Base-by-base conservation (phyloP, 169 alveolate genomes). In the Plasmodium relictum region DNA sequence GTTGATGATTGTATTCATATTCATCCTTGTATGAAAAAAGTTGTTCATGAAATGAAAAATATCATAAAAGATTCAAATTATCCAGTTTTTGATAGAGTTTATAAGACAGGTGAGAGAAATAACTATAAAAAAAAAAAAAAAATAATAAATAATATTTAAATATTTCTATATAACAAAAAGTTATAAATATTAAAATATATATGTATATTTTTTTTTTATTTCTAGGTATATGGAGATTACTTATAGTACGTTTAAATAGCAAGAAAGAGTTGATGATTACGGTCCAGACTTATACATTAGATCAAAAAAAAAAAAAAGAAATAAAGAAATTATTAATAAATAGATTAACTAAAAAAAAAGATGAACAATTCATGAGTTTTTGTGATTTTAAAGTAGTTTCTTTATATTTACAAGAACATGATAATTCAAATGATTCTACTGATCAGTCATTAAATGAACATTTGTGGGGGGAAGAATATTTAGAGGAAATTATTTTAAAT, bases 61-160 rank as follows among this genome's bases (percentile, higher is more conserved):
- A 72, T 86, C 24, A 86, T 86, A 42, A 86, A 86, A 56, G 88
- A 59, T 31, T 86, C 92, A 16, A 69, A 6, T 71, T 86, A 70
- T 20, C 92, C 92, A 6, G 92, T 86, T 20, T 86, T 86, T 44
- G 92, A 86, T 66, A 6, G 92, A 9, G 92, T 86, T 7, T 86
- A 86, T 41, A 86, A 86, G 70, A 86, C 92, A 0, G 92, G 91
- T 83, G 56, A 16, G 50, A 65, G 0, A 44, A 31, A 31, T 31
- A 31, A 31, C 39, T 31, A 31, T 31, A 31, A 31, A 31, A 31
- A 31, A 31, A 2, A 31, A 31, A 2, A 31, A 31, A 2, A 31
- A 31, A 2, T 2, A 31, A 3, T 31, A 31, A 3, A 31, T 31
- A 6, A 56, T 16, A 56, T 24, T 16, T 37, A 68, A 16, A 41